Conservation (phyloP, 1,284 basidiomycete genomes). For the Cystobasidium slooffiae region DNA sequence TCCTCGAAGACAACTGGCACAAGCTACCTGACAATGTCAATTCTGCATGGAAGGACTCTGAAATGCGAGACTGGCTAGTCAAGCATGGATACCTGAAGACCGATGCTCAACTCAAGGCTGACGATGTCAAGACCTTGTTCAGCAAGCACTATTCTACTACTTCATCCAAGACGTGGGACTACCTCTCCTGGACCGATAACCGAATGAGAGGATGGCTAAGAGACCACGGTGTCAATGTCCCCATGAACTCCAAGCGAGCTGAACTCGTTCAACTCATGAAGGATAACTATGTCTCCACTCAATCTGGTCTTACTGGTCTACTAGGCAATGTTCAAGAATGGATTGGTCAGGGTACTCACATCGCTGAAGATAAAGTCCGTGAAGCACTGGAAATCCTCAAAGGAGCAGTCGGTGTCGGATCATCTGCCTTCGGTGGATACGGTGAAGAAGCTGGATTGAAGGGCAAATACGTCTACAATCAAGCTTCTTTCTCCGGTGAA, state of each 20-base stretch:
- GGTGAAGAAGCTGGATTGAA: conserved; percentile 52
- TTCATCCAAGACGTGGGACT: conserved; percentile 48
- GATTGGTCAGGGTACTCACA: conserved; percentile 44
- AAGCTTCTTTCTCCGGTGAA: conserved; percentile 42
- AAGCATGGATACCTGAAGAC: conserved; percentile 72
- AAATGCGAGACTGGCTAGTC: conserved; percentile 76
- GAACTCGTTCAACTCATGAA: conserved; percentile 60
- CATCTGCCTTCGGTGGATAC: conserved; percentile 40
- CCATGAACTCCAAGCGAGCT: conserved; percentile 43
- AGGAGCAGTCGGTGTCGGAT: conserved; percentile 49
- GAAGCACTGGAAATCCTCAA: conserved; percentile 51
- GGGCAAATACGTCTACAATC: conserved; percentile 50
- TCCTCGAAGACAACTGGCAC: conserved; percentile 75
- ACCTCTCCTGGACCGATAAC: conserved; percentile 54
- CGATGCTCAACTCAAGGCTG: conserved; percentile 63
- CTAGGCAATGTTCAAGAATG: conserved; percentile 48
- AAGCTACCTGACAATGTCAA: conserved; percentile 71
- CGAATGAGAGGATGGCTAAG: conserved; percentile 54
- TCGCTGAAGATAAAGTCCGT: conserved; percentile 49
- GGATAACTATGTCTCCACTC: conserved; percentile 62
- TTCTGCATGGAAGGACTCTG: conserved; percentile 75
- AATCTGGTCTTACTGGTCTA: conserved; percentile 43
- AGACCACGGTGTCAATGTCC: conserved; percentile 47
- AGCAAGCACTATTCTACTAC: conserved; percentile 51
- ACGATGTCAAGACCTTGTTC: conserved; percentile 51